A percentile compares a stretch with the other conserved stretches of the same genome.
Evolutionary conservation across 768 basidiomycete genomes (phyloP).

Genomic region (Zangia roseola): DNA sequence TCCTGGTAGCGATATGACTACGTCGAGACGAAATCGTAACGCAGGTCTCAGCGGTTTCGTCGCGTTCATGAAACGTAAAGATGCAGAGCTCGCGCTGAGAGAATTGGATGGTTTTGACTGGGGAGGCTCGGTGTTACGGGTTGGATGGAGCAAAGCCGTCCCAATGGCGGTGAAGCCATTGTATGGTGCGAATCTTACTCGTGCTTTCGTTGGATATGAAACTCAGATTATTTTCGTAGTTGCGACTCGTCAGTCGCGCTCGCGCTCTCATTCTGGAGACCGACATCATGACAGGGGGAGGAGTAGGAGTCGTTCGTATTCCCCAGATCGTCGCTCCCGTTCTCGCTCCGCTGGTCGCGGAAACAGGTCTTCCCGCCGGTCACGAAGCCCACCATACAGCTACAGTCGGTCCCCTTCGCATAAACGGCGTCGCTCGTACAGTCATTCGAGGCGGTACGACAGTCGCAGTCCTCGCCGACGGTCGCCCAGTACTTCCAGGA

Average conservation of each 20-base stretch:
- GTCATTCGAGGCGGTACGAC: constrained; percentile 43
- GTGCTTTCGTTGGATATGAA: not conserved
- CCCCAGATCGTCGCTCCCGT: constrained; percentile 26
- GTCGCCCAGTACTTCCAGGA: constrained; percentile 32
- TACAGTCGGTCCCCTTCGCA: constrained; percentile 38
- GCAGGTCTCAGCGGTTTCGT: constrained; percentile 93
- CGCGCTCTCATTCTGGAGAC: constrained; percentile 35
- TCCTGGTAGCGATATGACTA: constrained; percentile 75
- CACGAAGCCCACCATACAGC: constrained; percentile 28
- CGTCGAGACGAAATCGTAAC: constrained; percentile 66
- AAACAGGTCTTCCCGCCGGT: constrained; percentile 22
- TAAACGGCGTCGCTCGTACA: constrained; percentile 47
- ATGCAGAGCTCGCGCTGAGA: constrained; percentile 85
- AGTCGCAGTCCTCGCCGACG: constrained; percentile 49
- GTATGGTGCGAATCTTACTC: constrained; percentile 58
- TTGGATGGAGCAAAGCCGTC: constrained; percentile 98
- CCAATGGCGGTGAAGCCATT: constrained; percentile 75
- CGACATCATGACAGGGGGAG: constrained; percentile 24
- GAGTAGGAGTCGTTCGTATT: constrained; percentile 27
- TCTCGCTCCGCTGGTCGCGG: constrained; percentile 33
- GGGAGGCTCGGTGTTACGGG: constrained; percentile 84
- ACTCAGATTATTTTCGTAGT: constrained; percentile 11
- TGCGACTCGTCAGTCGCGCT: constrained; percentile 28
- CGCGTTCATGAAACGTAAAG: constrained; percentile 90
- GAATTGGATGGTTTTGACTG: constrained; percentile 94